Base-by-base conservation (phyloP, 352 stramenopile genomes). In the Blastocystis sp. region DNA sequence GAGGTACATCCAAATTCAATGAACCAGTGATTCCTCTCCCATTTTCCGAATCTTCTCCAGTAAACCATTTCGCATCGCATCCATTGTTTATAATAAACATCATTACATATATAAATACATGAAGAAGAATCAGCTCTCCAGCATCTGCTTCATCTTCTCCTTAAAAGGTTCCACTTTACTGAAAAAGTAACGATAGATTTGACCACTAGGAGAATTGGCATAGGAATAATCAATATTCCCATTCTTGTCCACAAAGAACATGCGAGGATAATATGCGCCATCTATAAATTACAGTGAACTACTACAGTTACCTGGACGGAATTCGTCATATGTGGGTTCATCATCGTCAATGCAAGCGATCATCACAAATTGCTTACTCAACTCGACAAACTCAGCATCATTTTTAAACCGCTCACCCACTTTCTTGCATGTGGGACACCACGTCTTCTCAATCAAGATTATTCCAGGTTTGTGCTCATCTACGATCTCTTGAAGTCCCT, bases 161-260 rank as follows among this genome's bases (percentile, higher is more conserved):
- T 80, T 80, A 37, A 58, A 80, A 16, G 42, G 35, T 16, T 59
- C 69, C 39, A 63, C 49, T 7, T 27, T 29, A 24, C 39, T 63
- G 16, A 61, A 80, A 54, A 80, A 80, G 46, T 80, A 80, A 35
- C 69, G 69, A 80, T 80, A 80, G 51, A 80, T 27, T n/a, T 63
- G 21, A 29, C 69, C 39, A 27, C 39, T 54, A 49, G 46, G 46
- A 29, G 46, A n/a, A 39, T 49, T 63, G 14, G 43, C 32, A 43
- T 65, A n/a, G 3, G 32, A 58, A 54, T 80, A 80, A n/a, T 80
- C 69, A 63, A 80, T 80, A 63, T 42, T 61, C 11, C 69, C 69
- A 43, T 80, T 27, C 3, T 21, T 24, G 21, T 80, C 43, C 16
- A 80, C 27, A 39, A 80, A 80, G 4, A 80, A 59, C 32, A 80